phyloP scores from a whole-genome alignment of 129 eudicot species.

The Silybum marianum region DNA sequence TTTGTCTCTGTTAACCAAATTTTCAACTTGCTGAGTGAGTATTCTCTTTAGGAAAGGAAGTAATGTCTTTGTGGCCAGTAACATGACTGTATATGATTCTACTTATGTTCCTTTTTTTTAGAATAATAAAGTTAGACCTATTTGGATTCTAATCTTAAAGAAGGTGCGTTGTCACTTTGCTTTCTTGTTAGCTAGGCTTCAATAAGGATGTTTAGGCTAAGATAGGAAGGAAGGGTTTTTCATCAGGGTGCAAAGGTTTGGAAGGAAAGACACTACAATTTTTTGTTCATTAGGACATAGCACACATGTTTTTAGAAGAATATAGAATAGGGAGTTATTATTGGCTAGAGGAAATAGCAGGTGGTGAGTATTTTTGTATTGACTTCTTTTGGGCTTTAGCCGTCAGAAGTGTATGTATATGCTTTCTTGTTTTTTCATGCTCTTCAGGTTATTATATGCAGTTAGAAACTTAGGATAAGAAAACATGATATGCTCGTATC shows the following conservation, averaged over 20 bases:
- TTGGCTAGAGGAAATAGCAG: neutral
- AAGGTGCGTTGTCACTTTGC: neutral
- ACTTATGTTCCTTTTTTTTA: neutral
- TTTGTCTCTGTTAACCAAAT: neutral
- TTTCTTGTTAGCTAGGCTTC: neutral
- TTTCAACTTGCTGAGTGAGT: neutral
- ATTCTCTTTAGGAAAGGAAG: neutral
- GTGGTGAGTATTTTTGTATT: neutral
- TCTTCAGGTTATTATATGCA: neutral
- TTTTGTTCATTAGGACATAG: neutral
- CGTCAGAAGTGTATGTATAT: neutral
- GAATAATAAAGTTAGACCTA: neutral
- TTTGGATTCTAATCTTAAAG: neutral
- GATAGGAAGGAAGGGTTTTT: neutral
- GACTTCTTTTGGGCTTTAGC: neutral
- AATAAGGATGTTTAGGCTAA: neutral
- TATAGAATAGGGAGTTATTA: neutral
- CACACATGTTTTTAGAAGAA: neutral
- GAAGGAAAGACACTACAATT: neutral
- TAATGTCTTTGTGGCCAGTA: neutral
- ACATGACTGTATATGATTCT: neutral
- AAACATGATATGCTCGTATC: neutral
- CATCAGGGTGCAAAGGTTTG: neutral
- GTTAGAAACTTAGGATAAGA: neutral
- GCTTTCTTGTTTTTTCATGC: neutral